Conservation (phyloP, 2,329 filamentous ascomycete species). For the Fusarium sp. region DNA sequence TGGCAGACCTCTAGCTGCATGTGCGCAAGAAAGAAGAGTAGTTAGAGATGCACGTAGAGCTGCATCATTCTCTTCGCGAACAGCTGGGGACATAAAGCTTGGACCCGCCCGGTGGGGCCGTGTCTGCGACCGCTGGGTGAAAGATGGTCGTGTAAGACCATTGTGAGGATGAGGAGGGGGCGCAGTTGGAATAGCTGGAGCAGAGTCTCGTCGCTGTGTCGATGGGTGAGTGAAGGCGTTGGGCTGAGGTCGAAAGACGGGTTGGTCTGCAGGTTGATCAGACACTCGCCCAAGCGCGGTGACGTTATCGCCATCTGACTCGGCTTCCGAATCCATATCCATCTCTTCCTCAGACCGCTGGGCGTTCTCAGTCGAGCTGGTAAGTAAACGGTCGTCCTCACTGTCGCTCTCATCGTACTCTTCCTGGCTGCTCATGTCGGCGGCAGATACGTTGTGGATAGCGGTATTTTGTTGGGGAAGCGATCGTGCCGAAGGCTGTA, state of each 20-base stretch:
- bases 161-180: constrained; percentile 63
- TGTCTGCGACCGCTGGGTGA: constrained; percentile 62
- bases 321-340: constrained; percentile 61
- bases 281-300: constrained; percentile 79
- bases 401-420: constrained; percentile 95
- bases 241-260: constrained; percentile 83
- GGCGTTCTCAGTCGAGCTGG: constrained; percentile 69
- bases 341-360: constrained; percentile 55
- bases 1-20: constrained; percentile 84
- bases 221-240: constrained; percentile 90
- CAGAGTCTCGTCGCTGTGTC: constrained; percentile 62
- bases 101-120: constrained; percentile 60
- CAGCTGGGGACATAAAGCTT: constrained; percentile 78
- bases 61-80: constrained; percentile 91
- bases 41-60: constrained; percentile 93
- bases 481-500: constrained; percentile 51
- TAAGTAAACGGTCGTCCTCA: constrained; percentile 79
- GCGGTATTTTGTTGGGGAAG: constrained; percentile 57
- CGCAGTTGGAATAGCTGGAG: constrained; percentile 58
- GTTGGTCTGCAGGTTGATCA: constrained; percentile 62
- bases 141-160: constrained; percentile 63
- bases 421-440: constrained; percentile 82
- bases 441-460: constrained; percentile 57
- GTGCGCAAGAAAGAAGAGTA: constrained; percentile 93
- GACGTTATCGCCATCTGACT: constrained; percentile 76